Base-by-base conservation (phyloP, 805 yeast species). In the Saturnispora sanitii region DNA sequence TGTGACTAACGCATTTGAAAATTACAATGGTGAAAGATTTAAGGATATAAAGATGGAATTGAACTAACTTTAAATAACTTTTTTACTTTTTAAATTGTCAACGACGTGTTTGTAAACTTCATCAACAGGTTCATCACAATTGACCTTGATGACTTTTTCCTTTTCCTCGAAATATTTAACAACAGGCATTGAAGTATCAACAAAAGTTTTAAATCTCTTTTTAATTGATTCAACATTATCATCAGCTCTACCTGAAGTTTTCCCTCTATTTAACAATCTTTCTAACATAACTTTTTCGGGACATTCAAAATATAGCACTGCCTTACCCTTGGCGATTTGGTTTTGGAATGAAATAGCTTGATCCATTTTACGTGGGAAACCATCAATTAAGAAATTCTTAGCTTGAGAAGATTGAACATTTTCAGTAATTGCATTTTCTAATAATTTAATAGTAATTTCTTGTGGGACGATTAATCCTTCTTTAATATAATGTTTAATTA, bases 321-420 rank as follows among this genome's bases (percentile, higher is more conserved):
- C 74, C 20, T 76, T 67, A 47, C 84, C 80, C 60, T 70, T 80
- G 53, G 77, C 92, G 52, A 78, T 60, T 56, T 75, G 67, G 30
- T 82, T 76, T 64, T 90, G 97, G 58, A 90, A 90, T n/a, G 90
- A 82, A 31, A 82, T 45, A 0, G 97, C 97, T 67, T 90, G 98
- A 63, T 92, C 97, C 96, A 92, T 90, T 60, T 88, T 86, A 59
- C 97, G 75, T 37, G 98, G 98, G 73, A 92, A 90, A 1, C 98
- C 98, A 60, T 90, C 98, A 40, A 90, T 78, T 53, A 90, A 66
- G 60, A 88, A 90, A 50, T 76, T 76, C 40, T 68, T 70, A 19
- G 63, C 67, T 13, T 82, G 80, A n/a, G 67, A 56, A 3, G 13
- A 11, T 27, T 51, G 46, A 48, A 60, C 58, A 37, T 71, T 64